These are phyloP conservation scores for Crotalaria pallida DNA, from an alignment of 306 rosid species.

Conservation along the genomic window DNA sequence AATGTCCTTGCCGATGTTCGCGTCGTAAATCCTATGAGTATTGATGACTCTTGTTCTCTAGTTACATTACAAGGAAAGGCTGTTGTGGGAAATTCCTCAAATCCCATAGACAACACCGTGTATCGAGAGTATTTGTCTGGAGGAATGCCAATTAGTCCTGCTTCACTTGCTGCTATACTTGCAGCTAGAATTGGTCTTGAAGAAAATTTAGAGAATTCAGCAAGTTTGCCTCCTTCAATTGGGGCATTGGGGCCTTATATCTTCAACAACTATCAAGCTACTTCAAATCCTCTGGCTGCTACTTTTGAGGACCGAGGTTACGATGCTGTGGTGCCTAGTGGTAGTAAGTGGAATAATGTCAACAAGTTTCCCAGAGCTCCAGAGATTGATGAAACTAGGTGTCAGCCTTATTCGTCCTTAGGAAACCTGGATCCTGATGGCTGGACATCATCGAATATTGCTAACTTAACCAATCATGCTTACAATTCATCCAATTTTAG, in stretches of 20 bases:
- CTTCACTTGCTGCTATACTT: constrained; percentile 39
- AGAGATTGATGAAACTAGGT: constrained; percentile 20
- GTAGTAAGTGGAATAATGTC: constrained; percentile 29
- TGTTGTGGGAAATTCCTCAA: constrained; percentile 25
- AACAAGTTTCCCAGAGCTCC: constrained; percentile 20
- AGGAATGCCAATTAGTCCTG: constrained; percentile 27
- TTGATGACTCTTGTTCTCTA: constrained; percentile 27
- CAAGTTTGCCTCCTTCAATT: constrained; percentile 32
- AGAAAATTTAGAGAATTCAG: constrained; percentile 38
- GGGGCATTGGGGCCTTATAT: constrained; percentile 25
- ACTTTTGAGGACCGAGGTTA: constrained; percentile 24
- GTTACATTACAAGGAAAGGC: constrained; percentile 30
- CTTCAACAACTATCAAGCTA: constrained; percentile 33
- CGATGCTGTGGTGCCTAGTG: constrained; percentile 38
- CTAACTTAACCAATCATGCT: constrained; percentile 31
- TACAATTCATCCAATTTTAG: constrained; percentile 37
- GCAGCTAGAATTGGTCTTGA: constrained; percentile 42
- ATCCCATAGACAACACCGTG: constrained; percentile 29
- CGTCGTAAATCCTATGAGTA: constrained; percentile 9
- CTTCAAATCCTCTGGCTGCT: constrained; percentile 27
- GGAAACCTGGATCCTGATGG: constrained; percentile 42
- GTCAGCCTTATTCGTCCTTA: constrained; percentile 31
- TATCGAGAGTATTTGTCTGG: constrained; percentile 36
- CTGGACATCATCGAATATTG: constrained; percentile 47
- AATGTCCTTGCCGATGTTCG: constrained; percentile 20